Evolutionary conservation across 192 early-diverging fungal genomes (phyloP), one percentile per base, ranked within the genome.

Genomic region (Polychytrium aggregatum): DNA sequence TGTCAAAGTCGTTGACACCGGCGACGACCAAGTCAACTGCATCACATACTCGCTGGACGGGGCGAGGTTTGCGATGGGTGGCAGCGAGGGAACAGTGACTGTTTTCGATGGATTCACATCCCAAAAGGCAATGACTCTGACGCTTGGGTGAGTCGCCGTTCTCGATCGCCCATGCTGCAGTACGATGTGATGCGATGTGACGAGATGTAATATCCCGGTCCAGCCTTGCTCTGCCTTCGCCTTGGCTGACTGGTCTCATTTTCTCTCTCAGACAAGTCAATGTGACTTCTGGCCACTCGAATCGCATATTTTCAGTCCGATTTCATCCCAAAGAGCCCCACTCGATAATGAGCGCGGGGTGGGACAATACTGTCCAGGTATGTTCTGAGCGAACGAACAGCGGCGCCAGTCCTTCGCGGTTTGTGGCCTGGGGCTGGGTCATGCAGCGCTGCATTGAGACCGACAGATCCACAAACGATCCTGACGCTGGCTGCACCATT

Each of bases 331-430:
- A 50, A 22, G 66, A 69, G 17, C 38, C 48, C 11, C 53, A 72
- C 45, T 38, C 64, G 21, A 21, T 76, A 18, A 50, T 72, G 28
- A 64, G 56, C 29, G 72, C 58, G n/a, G 75, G 74, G 2, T 78
- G 75, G 75, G 75, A 76, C 50, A 72, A 76, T 44, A 73, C 69
- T 14, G 39, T 76, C 28, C 60, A 71, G 47, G 61, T 69, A 40
- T 38, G 27, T 14, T 20, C 4, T 16, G 4, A 22, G 4, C 6
- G 3, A 40, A 9, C 21, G 5, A 16, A 20, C 39, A 6, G 17
- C 21, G 6, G 39, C 17, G 11, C 28, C 21, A 48, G n/a, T 43
- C 45, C 28, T 48, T 28, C 28, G 33, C 14, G 4, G 6, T 50
- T 2, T 53, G 1, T 53, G 2, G 16, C 17, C 3, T 29, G 2